These are phyloP conservation scores for Pseudogymnoascus sp. DNA, from an alignment of 2,329 filamentous ascomycete genomes.

Conservation along the genomic window DNA sequence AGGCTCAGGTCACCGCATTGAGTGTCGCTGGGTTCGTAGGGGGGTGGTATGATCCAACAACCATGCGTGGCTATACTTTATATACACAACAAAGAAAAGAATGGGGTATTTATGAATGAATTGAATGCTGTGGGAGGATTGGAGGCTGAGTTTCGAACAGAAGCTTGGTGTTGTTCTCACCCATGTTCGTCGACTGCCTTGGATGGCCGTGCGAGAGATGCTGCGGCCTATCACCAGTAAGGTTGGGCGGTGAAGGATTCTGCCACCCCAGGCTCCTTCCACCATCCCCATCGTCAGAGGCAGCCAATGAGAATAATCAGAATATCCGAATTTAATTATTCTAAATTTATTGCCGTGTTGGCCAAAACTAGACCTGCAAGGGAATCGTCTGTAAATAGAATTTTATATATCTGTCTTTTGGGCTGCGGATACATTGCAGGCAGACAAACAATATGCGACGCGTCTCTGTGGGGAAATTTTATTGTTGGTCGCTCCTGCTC, in stretches of 20 bases:
- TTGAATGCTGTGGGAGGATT: neutral
- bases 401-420: neutral
- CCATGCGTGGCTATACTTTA: conserved; percentile 1
- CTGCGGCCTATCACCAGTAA: conserved; percentile 1
- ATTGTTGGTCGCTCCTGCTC: neutral
- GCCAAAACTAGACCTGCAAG: neutral
- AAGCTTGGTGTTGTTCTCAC: conserved; percentile 1
- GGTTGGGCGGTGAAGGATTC: conserved; percentile 2
- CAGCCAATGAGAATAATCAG: conserved; percentile 1
- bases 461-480: neutral
- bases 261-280: conserved; percentile 4
- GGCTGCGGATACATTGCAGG: neutral
- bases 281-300: neutral
- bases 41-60: neutral
- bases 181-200: conserved; percentile 1
- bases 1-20: conserved; percentile 5
- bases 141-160: neutral
- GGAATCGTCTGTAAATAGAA: neutral
- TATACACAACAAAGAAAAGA: neutral
- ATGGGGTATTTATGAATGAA: neutral
- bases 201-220: conserved; percentile 3
- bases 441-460: conserved; percentile 6
- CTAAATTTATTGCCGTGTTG: neutral
- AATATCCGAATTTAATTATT: neutral
- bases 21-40: neutral